Evolutionary conservation across 108 stramenopile species (phyloP), one percentile per base, ranked within the genome.

Genomic region (Nannochloropsis gaditana): DNA sequence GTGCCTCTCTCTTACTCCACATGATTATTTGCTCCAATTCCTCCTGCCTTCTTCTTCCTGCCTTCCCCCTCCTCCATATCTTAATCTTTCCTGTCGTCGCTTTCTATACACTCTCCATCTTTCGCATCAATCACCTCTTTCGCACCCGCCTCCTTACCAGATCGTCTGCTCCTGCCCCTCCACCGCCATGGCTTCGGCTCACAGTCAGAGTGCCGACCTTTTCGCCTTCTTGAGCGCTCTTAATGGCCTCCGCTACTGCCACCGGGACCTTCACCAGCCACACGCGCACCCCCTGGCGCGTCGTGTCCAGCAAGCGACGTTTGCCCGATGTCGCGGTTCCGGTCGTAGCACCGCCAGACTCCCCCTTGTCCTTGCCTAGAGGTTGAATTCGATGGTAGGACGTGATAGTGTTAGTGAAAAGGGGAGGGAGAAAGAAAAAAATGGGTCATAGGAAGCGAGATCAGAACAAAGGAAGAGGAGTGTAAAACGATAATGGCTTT

Each of bases 171-270:
- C 59, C 59, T 8, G 19, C 59, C 15, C 59, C 59, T 4, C 59
- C 59, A 2, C 5, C n/a, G n/a, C 59, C 59, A 73, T 73, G 15
- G 59, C 59, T 73, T n/a, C 59, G 59, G n/a, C 59, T 73, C 19
- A 73, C 59, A n/a, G 59, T 73, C 59, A 73, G 59, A n/a, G 6
- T 73, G 19, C 59, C 59, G 59, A 73, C n/a, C 59, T 73, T 73
- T 15, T 73, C 59, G 4, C 59, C 59, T 8, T 73, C 59, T n/a
- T 73, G 59, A n/a, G 59, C 59, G 59, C n/a, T 73, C 59, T 73
- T 73, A n/a, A 73, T 73, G 59, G 59, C 59, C 8, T 73, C 59
- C n/a, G 59, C 59, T 2, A 73, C 59, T 2, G 59, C 59, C 59
- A 73, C 59, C 1, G 59, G 59, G 19, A 73, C 59, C 8, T 73